Conservation (phyloP, 345 rosid species). For the Ceriops decandra region DNA sequence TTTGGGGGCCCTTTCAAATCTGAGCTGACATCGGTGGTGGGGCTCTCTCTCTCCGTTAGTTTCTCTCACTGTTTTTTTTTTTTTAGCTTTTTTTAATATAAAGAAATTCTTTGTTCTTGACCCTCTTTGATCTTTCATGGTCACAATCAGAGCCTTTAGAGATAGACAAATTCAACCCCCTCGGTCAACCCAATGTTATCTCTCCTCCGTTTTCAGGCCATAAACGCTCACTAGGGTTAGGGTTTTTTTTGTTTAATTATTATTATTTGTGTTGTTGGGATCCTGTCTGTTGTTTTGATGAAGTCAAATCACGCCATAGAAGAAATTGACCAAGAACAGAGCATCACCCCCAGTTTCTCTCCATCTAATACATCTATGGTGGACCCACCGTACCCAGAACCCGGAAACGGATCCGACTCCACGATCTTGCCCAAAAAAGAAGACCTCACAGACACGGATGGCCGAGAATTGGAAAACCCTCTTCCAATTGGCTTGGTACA, state of each 20-base stretch:
- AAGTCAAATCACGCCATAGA: conserved; percentile 22
- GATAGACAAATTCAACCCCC: too few relatives aligned
- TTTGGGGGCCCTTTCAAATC: conserved; percentile 24
- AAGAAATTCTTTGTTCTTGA: background rate
- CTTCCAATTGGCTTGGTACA: conserved; percentile 19
- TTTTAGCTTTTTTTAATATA: background rate
- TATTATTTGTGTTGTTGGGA: too few relatives aligned
- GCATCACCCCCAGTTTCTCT: conserved; percentile 25
- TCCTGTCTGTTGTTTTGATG: too few relatives aligned
- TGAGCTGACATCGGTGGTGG: conserved; percentile 32
- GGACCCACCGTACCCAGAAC: conserved; percentile 24
- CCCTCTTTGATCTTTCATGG: background rate
- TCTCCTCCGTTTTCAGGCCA: background rate
- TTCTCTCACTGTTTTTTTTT: background rate
- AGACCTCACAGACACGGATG: conserved; percentile 28
- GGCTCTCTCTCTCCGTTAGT: conserved; percentile 8
- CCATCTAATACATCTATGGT: conserved; percentile 19
- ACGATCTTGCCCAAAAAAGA: conserved; percentile 38
- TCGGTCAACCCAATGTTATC: background rate
- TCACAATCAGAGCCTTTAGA: too few relatives aligned
- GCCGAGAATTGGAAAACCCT: conserved; percentile 14
- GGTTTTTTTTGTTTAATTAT: background rate
- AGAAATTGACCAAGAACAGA: conserved; percentile 37
- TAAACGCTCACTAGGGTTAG: background rate
- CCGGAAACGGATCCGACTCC: conserved; percentile 12